Base-by-base conservation (phyloP, 257 asterid genomes). In the Eucommia ulmoides region DNA sequence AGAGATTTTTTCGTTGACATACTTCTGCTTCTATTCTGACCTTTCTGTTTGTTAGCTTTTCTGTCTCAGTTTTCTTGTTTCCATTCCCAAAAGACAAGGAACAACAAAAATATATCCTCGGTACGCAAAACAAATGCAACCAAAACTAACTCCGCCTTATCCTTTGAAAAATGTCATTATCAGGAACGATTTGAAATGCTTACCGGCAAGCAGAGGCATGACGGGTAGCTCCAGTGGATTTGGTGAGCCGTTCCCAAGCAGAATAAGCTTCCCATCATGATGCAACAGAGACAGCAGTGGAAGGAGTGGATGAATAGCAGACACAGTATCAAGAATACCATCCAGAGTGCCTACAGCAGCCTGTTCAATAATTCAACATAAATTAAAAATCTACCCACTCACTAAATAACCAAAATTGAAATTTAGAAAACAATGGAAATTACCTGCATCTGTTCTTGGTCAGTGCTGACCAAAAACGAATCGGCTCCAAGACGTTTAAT, bases 281-380 rank as follows among this genome's bases (percentile, higher is more conserved):
- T 42, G n/a, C 48, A 42, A n/a, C 4, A 42, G 48, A 42, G 6
- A 6, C 4, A 42, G 4, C 48, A 42, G 9, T 5, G 48, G 48
- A 16, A 6, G 20, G n/a, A 42, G 48, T 6, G 3, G 8, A 18
- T 42, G 48, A 15, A 16, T 3, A 2, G 20, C 48, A 15, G 48
- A 18, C 10, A 42, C 19, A 6, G 48, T 42, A 9, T 42, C 48
- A 15, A 42, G 20, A 18, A 42, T 42, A 2, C 48, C 48, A 42
- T 42, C 48, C 48, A 42, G 2, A 4, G 48, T 42, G 19, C 48
- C 48, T 10, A 42, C 20, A 18, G 48, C 48, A 42, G 48, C 48
- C 48, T 42, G 20, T 8, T 6, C 48, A 42, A 2, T 16, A 42
- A 42, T 2, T 6, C n/a, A 6, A 4, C n/a, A 38, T 14, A 38